phyloP scores from a whole-genome alignment of 1,284 basidiomycete genomes.

The Malassezia sympodialis region DNA sequence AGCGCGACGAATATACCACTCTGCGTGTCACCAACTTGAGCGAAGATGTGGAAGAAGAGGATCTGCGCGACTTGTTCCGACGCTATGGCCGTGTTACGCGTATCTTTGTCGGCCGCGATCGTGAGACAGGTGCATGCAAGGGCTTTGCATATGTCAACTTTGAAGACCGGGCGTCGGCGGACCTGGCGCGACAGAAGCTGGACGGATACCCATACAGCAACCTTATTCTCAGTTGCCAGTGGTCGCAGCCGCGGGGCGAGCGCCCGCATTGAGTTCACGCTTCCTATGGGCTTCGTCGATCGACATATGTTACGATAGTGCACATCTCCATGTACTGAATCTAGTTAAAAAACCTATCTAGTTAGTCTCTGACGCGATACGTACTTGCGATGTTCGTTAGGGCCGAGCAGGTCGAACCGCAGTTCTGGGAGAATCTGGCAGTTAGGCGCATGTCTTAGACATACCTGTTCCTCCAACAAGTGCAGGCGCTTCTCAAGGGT shows the following conservation, averaged over 20 bases:
- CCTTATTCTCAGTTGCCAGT: constrained; percentile 73
- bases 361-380: constrained; percentile 3
- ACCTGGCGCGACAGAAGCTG: constrained; percentile 82
- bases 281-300: neutral
- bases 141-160: constrained; percentile 95
- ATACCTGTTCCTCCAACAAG: constrained; percentile 35
- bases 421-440: constrained; percentile 45
- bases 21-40: constrained; percentile 94
- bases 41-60: constrained; percentile 87
- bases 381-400: constrained; percentile 45
- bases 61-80: constrained; percentile 78
- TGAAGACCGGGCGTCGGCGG: constrained; percentile 68
- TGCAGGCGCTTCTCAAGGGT: constrained; percentile 44
- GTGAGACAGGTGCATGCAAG: constrained; percentile 88
- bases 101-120: constrained; percentile 88
- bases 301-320: constrained; percentile 3
- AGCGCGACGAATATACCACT: constrained; percentile 78
- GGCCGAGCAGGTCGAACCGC: constrained; percentile 40
- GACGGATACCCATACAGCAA: constrained; percentile 82
- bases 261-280: constrained; percentile 18
- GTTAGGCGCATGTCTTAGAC: neutral
- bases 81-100: constrained; percentile 60
- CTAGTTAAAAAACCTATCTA: constrained; percentile 14
- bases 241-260: constrained; percentile 55
- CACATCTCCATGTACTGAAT: neutral